Evolutionary conservation across 139 green algal species (phyloP).

Genomic region (Chlorella sp.): DNA sequence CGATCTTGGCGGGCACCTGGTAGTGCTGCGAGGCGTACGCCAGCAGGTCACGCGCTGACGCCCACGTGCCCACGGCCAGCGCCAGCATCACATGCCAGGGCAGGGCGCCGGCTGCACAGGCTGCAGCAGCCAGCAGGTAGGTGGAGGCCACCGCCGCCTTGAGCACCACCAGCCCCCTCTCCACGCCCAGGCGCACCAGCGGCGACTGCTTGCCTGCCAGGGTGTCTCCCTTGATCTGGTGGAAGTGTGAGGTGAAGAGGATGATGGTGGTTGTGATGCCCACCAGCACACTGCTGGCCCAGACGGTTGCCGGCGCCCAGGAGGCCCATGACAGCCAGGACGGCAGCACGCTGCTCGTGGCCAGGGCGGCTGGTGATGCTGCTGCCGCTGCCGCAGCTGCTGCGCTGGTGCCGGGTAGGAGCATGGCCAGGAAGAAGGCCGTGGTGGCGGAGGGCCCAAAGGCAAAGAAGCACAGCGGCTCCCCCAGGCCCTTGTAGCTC

Average conservation of each 20-base stretch:
- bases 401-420: slow-evolving; percentile 12
- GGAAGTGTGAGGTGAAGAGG: slow-evolving; percentile 94
- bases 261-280: slow-evolving; percentile 85
- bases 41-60: slow-evolving; percentile 13
- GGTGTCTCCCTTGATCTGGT: slow-evolving; percentile 80
- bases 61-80: slow-evolving; percentile 21
- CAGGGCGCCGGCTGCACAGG: slow-evolving; percentile 8
- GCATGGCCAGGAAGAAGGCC: slow-evolving; percentile 88
- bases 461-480: slow-evolving; percentile 94
- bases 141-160: neutral
- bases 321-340: neutral
- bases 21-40: neutral
- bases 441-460: slow-evolving; percentile 89
- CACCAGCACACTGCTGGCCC: slow-evolving; percentile 48
- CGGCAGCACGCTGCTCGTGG: neutral
- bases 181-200: slow-evolving; percentile 71
- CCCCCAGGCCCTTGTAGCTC: slow-evolving; percentile 94
- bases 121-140: slow-evolving; percentile 15
- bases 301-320: slow-evolving; percentile 11
- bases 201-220: slow-evolving; percentile 79
- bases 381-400: neutral
- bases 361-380: neutral
- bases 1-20: slow-evolving; percentile 29
- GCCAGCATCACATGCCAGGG: slow-evolving; percentile 11
- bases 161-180: slow-evolving; percentile 34